Base-by-base conservation (phyloP, 768 basidiomycete species). In the Podaxis sp. region DNA sequence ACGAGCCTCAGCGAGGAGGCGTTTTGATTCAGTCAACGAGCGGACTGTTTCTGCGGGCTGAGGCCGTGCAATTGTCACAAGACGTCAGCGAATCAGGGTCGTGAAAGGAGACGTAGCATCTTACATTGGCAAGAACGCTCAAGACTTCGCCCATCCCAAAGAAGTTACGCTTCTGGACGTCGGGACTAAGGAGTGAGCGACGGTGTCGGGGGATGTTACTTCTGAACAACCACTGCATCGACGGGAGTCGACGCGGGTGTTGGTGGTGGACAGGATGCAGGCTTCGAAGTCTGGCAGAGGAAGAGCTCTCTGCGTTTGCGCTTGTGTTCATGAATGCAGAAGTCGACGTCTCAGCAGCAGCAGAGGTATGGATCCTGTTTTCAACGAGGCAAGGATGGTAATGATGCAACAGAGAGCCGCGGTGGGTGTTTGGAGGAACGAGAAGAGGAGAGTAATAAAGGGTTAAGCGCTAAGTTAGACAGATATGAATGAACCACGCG, bases 91-190 rank as follows among this genome's bases (percentile, higher is more conserved):
- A 40, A 61, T 42, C n/a, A 44, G 30, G 28, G 33, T 24, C 39
- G 36, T 46, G 28, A 28, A 46, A 46, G 56, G 55, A 58, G 7
- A 46, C 1, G 19, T 5, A 22, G 12, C 30, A 42, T 75, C 87
- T 52, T 77, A 91, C 92, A 66, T 92, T 92, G 33, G 88, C 77
- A 22, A 93, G 74, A 19, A 93, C 92, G 22, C 84, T 82, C 39
- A 93, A 74, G 58, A 95, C 86, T 64, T 93, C 92, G 57, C 89
- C 84, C 78, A 93, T 82, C 28, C 92, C 91, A 65, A 93, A 93
- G 65, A 92, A 84, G 65, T 87, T 87, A 60, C 90, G 81, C 69
- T 85, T 87, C 70, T 84, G 85, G 54, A 85, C 76, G 70, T 88
- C 86, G 44, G 79, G 72, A 19, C 86, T 84, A 63, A 88, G 75